Base-by-base conservation (phyloP, 1,139 yeast species). In the Torulaspora pretoriensis region DNA sequence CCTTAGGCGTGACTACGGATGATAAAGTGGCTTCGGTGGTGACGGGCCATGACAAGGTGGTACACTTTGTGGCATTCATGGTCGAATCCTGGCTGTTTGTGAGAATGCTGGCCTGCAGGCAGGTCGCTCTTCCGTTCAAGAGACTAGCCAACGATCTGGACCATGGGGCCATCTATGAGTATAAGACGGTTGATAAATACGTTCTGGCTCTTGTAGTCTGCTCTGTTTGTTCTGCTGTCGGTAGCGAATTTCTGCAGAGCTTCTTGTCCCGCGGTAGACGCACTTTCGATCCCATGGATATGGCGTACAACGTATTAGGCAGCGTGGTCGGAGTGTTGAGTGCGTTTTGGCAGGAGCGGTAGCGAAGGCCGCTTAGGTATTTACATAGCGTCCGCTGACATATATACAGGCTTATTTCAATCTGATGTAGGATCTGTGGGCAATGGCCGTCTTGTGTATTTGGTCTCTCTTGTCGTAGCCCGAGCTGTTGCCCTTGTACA, bases 381-480 rank as follows among this genome's bases (percentile, higher is more conserved):
- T 33, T 43, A 43, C 42, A 38, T 23, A 30, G 17, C 9, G 38
- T 17, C 12, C 10, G 9, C 22, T 7, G 26, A 22, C 16, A 10
- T 40, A 38, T 33, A 30, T 39, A 40, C 35, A 41, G 54, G 74
- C 42, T 48, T 49, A 70, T 55, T 64, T 68, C 47, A 79, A 64
- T 57, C 69, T 75, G 54, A 81, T 74, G 64, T 79, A 82, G 48
- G 92, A 82, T 80, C 94, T 82, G 64, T 82, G 85, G 42, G 83
- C 77, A 64, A 88, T 81, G 42, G 97, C 96, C 49, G 78, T 71
- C 70, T 83, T 87, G 68, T 90, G 97, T 75, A 86, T 80, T 60
- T 79, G 82, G 38, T 80, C 78, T 68, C 82, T 82, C 72, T 85
- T 89, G 50, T 87, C 97, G 65, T 80, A 85, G 24, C 95, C 92